These are phyloP conservation scores for Paxillus ammoniavirescens DNA, from an alignment of 768 basidiomycete species.

Conservation along the genomic window DNA sequence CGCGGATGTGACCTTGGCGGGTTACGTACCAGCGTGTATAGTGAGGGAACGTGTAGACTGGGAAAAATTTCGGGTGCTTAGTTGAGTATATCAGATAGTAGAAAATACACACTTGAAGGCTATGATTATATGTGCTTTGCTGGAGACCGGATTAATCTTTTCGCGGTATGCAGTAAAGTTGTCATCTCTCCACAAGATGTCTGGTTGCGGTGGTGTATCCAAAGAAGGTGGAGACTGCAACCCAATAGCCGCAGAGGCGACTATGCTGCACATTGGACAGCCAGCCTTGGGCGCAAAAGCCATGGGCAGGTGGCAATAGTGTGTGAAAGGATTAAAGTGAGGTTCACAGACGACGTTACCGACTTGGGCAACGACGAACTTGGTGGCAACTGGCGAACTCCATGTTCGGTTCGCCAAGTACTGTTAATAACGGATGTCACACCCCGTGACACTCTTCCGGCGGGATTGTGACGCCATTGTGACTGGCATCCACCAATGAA, in stretches of 20 bases:
- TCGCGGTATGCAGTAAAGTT: conserved; percentile 77
- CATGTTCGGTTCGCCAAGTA: not conserved
- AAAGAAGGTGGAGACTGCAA: conserved; percentile 35
- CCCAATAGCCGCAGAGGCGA: conserved; percentile 44
- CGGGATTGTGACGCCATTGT: too few species aligned
- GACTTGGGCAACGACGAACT: not conserved
- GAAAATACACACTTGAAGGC: conserved; percentile 65
- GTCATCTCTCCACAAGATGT: conserved; percentile 73
- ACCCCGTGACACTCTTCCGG: not conserved
- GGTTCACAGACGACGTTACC: conserved; percentile 8
- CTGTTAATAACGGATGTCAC: not conserved
- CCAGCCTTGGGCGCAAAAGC: conserved; percentile 62
- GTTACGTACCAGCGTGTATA: conserved; percentile 64
- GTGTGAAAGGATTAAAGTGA: not conserved
- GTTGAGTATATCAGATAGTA: conserved; percentile 33
- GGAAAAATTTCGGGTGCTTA: conserved; percentile 35
- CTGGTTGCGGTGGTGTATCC: conserved; percentile 46
- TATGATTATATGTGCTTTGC: conserved; percentile 67
- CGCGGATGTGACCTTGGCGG: not conserved
- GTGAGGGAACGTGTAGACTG: conserved; percentile 76
- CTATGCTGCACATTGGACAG: conserved; percentile 77
- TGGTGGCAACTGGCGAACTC: not conserved
- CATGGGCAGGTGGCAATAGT: conserved; percentile 29
- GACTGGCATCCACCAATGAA: not conserved
- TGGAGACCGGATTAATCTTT: conserved; percentile 67